Conservation (phyloP, 202 grass and related monocot genomes). For the Saccharum hybrid region DNA sequence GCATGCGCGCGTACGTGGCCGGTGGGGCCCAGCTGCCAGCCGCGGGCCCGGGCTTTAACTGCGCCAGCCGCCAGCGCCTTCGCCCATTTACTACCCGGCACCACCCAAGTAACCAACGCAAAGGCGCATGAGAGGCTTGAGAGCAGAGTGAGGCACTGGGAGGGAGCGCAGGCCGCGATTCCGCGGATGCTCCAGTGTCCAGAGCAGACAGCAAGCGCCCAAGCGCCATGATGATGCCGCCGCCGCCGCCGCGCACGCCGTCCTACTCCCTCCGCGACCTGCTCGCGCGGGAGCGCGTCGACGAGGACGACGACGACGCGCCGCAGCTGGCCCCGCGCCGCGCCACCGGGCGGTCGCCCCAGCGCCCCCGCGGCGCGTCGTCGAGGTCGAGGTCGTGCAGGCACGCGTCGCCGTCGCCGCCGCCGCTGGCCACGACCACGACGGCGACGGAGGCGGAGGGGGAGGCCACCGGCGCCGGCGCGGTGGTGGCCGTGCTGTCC, state of each 20-base stretch:
- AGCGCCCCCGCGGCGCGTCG: neutral
- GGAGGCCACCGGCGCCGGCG: slow-evolving; percentile 26
- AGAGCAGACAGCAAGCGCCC: slow-evolving; percentile 37
- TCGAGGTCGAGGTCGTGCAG: slow-evolving; percentile 26
- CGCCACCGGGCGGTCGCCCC: neutral
- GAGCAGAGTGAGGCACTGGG: no score
- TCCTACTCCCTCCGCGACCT: slow-evolving; percentile 72
- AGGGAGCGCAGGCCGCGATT: no score
- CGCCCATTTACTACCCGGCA: neutral
- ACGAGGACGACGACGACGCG: neutral
- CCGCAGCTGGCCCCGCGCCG: neutral
- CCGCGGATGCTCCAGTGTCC: slow-evolving; percentile 14
- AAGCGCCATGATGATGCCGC: slow-evolving; percentile 20
- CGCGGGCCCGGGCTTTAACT: neutral
- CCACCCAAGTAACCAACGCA: no score
- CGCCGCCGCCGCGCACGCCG: slow-evolving; percentile 27
- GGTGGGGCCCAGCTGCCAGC: neutral
- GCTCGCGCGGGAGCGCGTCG: slow-evolving; percentile 57
- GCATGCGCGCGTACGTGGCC: slow-evolving; percentile 22
- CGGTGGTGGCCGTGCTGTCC: slow-evolving; percentile 69
- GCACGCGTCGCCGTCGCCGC: slow-evolving; percentile 25
- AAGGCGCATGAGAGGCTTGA: no score
- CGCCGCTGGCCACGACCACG: neutral
- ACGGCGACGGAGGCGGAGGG: neutral
- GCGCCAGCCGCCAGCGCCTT: neutral